Percentiles rank a stretch among this genome's conserved stretches.
These are phyloP conservation scores for Aechmea fasciata DNA, from an alignment of 176 grass and related monocot genomes.

Conservation along the genomic window DNA sequence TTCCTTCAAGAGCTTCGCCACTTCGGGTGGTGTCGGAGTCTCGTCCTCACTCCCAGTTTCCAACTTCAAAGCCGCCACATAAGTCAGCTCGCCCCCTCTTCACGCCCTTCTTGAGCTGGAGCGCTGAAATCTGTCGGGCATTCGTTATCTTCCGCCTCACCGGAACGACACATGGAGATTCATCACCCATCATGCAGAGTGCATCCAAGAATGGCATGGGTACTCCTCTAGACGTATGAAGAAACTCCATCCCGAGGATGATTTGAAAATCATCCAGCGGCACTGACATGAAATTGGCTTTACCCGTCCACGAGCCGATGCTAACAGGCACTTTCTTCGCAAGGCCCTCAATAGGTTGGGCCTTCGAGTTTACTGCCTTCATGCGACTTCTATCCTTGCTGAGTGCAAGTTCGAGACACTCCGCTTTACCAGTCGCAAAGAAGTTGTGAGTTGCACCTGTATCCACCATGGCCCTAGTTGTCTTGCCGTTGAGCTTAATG, in stretches of 20 bases:
- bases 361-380: not conserved
- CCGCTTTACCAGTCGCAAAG: not conserved
- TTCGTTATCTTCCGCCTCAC: not conserved
- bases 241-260: not conserved
- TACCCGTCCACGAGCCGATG: not conserved
- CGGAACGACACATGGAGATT: not conserved
- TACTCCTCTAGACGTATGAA: not conserved
- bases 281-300: not conserved
- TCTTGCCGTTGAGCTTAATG: not conserved
- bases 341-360: not conserved
- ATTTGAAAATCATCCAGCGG: not conserved
- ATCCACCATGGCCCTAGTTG: not conserved
- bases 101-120: not conserved
- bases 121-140: not conserved
- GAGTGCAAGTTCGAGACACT: not conserved
- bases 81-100: not conserved
- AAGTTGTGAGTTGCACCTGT: not conserved
- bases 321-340: not conserved
- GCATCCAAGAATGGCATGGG: not conserved
- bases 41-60: not conserved
- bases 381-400: not conserved
- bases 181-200: not conserved
- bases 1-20: not conserved
- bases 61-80: not conserved
- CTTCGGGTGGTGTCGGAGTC: not conserved